Evolutionary conservation across 2,329 filamentous ascomycete species (phyloP).

Genomic region (Boeremia exigua): DNA sequence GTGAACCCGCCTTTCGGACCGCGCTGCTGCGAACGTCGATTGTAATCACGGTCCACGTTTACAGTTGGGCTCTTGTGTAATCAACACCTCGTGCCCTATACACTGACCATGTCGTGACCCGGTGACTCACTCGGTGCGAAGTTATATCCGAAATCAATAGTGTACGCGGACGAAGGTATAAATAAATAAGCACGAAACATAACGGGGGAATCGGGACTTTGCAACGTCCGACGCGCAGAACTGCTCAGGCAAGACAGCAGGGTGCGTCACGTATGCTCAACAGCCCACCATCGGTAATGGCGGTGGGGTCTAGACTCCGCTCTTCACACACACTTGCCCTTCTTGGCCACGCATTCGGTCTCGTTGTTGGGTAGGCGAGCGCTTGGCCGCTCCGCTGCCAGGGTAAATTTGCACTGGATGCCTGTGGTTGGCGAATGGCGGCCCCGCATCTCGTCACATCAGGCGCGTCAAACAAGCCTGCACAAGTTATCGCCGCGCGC

Average conservation of each 20-base stretch:
- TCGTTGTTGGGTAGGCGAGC: slow-evolving; percentile 15
- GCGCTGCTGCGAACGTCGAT: slow-evolving; percentile 9
- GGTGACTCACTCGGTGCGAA: slow-evolving; percentile 13
- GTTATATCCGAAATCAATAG: slow-evolving; percentile 14
- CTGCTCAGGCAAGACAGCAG: slow-evolving; percentile 20
- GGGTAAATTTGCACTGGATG: slow-evolving; percentile 4
- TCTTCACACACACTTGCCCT: slow-evolving; percentile 4
- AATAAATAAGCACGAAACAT: slow-evolving; percentile 13
- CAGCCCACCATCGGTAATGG: slow-evolving; percentile 20
- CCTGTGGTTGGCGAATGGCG: slow-evolving; percentile 11
- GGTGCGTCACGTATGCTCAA: slow-evolving; percentile 20
- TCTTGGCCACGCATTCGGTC: slow-evolving; percentile 13
- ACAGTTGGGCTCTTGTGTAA: slow-evolving; percentile 2
- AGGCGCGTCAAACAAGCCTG: slow-evolving; percentile 23
- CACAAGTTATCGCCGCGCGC: slow-evolving; percentile 24
- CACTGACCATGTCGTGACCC: slow-evolving; percentile 2
- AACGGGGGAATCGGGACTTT: slow-evolving; percentile 3
- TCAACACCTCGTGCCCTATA: slow-evolving; percentile 4
- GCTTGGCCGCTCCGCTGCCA: slow-evolving; percentile 30
- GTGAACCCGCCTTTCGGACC: slow-evolving; percentile 8
- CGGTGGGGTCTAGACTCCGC: slow-evolving; percentile 29
- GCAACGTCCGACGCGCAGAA: slow-evolving; percentile 23
- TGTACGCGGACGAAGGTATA: slow-evolving; percentile 6
- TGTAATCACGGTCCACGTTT: slow-evolving; percentile 3
- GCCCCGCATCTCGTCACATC: slow-evolving; percentile 21